Evolutionary conservation across 164 flowering plant genomes (phyloP).

Genomic region (Stephania yunnanensis): DNA sequence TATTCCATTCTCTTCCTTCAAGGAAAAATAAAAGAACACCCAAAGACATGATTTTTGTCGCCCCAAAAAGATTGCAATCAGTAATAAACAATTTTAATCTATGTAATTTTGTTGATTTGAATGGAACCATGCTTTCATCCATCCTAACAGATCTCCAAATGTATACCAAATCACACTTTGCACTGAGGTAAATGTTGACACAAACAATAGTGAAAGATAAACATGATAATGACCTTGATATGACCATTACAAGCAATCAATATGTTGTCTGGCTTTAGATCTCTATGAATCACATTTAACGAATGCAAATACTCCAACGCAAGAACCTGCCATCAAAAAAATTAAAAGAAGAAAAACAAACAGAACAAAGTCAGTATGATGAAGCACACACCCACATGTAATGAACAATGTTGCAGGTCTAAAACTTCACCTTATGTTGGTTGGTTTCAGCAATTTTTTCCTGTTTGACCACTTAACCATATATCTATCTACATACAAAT

Average conservation of each 20-base stretch:
- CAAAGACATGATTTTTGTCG: too few species aligned
- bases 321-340: constrained; percentile 64
- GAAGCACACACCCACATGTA: background rate
- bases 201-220: constrained; percentile 5
- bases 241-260: constrained; percentile 96
- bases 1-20: background rate
- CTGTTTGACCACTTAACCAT: background rate
- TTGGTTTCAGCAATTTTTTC: background rate
- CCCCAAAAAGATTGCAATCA: background rate
- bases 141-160: background rate
- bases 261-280: constrained; percentile 95
- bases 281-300: constrained; percentile 86
- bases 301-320: constrained; percentile 98
- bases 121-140: background rate
- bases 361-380: background rate
- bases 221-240: constrained; percentile 67
- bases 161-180: background rate
- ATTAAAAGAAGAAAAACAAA: background rate
- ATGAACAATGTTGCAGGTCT: background rate
- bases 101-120: background rate
- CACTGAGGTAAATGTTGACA: background rate
- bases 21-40: too few species aligned
- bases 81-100: background rate
- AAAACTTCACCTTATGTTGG: background rate
- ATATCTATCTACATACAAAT: background rate